Percentiles rank a stretch among this genome's conserved stretches.
These are phyloP conservation scores for Trametes maxima DNA, from an alignment of 768 basidiomycete species.

Conservation along the genomic window DNA sequence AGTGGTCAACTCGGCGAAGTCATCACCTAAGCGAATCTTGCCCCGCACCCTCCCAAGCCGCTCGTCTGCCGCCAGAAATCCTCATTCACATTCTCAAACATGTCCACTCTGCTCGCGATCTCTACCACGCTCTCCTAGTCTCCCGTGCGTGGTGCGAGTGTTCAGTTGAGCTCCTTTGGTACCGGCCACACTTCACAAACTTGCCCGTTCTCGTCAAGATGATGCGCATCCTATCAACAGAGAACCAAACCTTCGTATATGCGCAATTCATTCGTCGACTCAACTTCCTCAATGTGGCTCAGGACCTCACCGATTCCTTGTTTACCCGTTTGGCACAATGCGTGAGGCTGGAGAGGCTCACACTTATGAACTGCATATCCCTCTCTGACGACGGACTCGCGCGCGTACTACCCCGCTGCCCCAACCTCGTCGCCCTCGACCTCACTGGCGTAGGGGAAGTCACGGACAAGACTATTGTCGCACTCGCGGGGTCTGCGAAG, in stretches of 20 bases:
- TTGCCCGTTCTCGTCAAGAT: slow-evolving; percentile 75
- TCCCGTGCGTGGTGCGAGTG: slow-evolving; percentile 95
- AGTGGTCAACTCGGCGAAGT: slow-evolving; percentile 39
- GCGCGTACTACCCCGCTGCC: slow-evolving; percentile 65
- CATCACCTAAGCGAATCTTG: slow-evolving; percentile 24
- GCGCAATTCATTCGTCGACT: slow-evolving; percentile 86
- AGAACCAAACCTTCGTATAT: slow-evolving; percentile 83
- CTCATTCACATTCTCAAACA: slow-evolving; percentile 91
- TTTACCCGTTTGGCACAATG: slow-evolving; percentile 74
- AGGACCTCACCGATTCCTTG: slow-evolving; percentile 71
- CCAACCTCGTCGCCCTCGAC: slow-evolving; percentile 86
- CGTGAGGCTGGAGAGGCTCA: slow-evolving; percentile 83
- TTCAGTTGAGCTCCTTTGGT: slow-evolving; percentile 93
- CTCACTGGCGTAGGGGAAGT: slow-evolving; percentile 71
- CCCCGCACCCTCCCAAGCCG: slow-evolving; percentile 46
- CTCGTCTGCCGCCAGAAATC: slow-evolving; percentile 83
- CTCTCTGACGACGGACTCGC: slow-evolving; percentile 67
- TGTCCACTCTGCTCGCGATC: slow-evolving; percentile 71
- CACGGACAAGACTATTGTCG: slow-evolving; percentile 70
- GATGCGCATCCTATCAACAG: slow-evolving; percentile 64
- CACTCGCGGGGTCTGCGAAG: slow-evolving; percentile 68
- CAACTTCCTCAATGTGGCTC: slow-evolving; percentile 78
- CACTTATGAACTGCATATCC: slow-evolving; percentile 75
- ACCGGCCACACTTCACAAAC: slow-evolving; percentile 78
- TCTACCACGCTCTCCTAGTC: slow-evolving; percentile 76